Base-by-base conservation (phyloP, 495 filamentous ascomycete genomes). In the Hapsidospora chrysogenum region DNA sequence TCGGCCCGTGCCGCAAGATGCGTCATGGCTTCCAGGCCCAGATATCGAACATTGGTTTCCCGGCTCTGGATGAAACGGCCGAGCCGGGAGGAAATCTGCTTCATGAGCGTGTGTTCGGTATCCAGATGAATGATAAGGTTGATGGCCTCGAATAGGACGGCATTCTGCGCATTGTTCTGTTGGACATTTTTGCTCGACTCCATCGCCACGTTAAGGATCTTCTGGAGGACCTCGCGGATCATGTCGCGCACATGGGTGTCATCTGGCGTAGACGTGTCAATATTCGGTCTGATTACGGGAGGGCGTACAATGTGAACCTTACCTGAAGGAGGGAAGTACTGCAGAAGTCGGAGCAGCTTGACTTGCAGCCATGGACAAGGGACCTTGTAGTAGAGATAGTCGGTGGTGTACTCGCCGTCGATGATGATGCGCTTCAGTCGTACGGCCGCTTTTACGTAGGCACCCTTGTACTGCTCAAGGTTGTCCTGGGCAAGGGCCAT, bases 41-140 rank as follows among this genome's bases (percentile, higher is more conserved):
- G 75, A 47, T 99, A 99, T 34, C 92, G 78, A 17, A 99, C 87
- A 48, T 99, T 99, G 9, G 92, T 99, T 52, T 99, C 92, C 33
- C 87, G 70, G 7, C 89, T 94, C 51, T 85, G 77, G 38, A 99
- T 99, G 54, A 96, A 99, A 38, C 92, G 86, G 19, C 92, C 92
- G 9, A 99, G 64, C 22, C 85, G 71, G 17, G 80, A 68, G n/a
- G 89, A 95, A 31, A 96, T 94, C 45, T 96, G 87, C 45, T 92
- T 77, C 87, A 96, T 96, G 29, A 99, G 62, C 15, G 75, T 77
- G 42, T 86, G 83, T 48, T 99, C 92, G 4, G 87, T 94, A 44
- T 96, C 92, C n/a, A 99, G 74, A 43, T 96, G 92, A 37, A 99
- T 99, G 39, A 92, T 86, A 35, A 99, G 76, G 49, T 96, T 95